phyloP scores from a whole-genome alignment of 768 basidiomycete genomes.

The Kwoniella sp. region DNA sequence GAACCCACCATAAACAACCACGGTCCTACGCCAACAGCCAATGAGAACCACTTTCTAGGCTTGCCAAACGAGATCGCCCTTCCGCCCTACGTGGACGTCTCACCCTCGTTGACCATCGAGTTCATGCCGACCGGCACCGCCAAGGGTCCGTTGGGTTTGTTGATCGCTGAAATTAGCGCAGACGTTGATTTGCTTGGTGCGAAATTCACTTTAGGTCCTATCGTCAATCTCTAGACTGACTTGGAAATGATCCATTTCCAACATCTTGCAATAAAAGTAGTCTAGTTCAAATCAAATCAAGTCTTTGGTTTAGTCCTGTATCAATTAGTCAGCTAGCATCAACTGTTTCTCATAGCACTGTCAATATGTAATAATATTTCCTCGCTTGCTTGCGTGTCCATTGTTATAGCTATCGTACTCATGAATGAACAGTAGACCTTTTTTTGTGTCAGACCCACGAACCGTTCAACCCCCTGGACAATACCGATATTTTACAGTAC shows the following conservation, averaged over 20 bases:
- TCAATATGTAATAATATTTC: too few species aligned
- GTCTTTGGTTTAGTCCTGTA: too few species aligned
- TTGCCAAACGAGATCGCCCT: neutral
- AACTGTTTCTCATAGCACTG: too few species aligned
- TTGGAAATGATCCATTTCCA: neutral
- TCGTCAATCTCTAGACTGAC: neutral
- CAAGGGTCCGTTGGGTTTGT: neutral
- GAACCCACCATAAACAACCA: neutral
- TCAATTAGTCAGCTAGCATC: too few species aligned
- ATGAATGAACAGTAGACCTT: too few species aligned
- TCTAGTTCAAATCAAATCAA: too few species aligned
- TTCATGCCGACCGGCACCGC: neutral
- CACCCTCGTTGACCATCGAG: neutral
- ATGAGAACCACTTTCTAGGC: neutral
- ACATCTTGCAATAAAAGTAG: too few species aligned
- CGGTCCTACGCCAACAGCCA: neutral
- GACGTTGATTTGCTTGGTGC: conserved; percentile 1
- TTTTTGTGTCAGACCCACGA: too few species aligned
- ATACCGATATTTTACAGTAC: too few species aligned
- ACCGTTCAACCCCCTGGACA: too few species aligned
- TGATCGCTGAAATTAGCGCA: neutral
- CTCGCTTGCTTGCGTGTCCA: too few species aligned
- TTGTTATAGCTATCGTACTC: too few species aligned
- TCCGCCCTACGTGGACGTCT: neutral
- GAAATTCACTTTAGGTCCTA: neutral